Evolutionary conservation across 306 rosid species (phyloP).

Genomic region (Inga laurina): DNA sequence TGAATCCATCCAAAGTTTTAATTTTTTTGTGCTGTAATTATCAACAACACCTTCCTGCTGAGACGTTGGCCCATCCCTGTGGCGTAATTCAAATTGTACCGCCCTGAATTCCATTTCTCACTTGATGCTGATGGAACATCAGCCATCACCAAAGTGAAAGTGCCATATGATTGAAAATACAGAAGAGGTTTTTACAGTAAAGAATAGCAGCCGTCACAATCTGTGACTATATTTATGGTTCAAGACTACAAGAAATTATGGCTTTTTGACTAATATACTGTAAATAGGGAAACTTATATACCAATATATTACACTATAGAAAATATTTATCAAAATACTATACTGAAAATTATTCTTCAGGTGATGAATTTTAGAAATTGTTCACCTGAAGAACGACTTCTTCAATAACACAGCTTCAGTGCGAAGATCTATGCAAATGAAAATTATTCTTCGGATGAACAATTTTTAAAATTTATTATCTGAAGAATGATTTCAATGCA

Average conservation of each 20-base stretch:
- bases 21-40: slow-evolving; percentile 34
- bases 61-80: slow-evolving; percentile 40
- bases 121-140: slow-evolving; percentile 32
- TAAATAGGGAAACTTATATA: too few relatives aligned
- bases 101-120: slow-evolving; percentile 22
- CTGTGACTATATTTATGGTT: background rate
- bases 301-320: too few relatives aligned
- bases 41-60: slow-evolving; percentile 18
- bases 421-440: too few relatives aligned
- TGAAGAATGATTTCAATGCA: too few relatives aligned
- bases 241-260: background rate
- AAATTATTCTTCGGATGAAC: too few relatives aligned
- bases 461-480: too few relatives aligned
- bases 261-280: too few relatives aligned
- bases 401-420: too few relatives aligned
- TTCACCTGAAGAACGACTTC: too few relatives aligned
- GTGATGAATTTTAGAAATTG: too few relatives aligned
- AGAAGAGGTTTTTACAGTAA: background rate
- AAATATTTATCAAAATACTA: too few relatives aligned
- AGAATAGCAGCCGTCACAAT: background rate
- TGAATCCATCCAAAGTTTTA: slow-evolving; percentile 45
- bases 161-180: slow-evolving; percentile 24
- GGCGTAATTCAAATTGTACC: slow-evolving; percentile 40
- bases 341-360: too few relatives aligned
- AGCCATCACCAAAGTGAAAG: background rate